Evolutionary conservation across 1,284 basidiomycete species (phyloP).

Genomic region (Irpex lacteus): DNA sequence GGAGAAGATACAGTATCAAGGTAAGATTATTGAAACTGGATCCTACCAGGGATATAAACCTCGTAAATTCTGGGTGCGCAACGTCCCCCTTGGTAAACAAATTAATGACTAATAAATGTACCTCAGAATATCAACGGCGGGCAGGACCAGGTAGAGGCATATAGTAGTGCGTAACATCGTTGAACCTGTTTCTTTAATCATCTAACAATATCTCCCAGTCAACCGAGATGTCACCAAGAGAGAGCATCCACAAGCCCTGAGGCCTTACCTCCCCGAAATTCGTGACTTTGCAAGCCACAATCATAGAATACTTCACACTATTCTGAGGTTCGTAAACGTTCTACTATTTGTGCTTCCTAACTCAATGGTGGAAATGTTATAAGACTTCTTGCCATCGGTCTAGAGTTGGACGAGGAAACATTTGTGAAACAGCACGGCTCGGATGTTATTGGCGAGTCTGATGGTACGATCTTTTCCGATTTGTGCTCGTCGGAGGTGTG

Average conservation of each 20-base stretch:
- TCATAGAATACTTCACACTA: slow-evolving; percentile 48
- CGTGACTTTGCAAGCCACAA: slow-evolving; percentile 48
- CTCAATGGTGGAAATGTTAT: background rate
- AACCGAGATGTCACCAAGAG: slow-evolving; percentile 44
- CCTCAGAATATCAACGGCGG: slow-evolving; percentile 40
- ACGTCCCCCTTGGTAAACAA: too few relatives aligned
- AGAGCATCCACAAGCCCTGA: slow-evolving; percentile 45
- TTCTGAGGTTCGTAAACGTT: slow-evolving; percentile 38
- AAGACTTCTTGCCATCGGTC: slow-evolving; percentile 42
- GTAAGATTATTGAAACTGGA: slow-evolving; percentile 45
- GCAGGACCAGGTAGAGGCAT: slow-evolving; percentile 44
- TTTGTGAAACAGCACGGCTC: slow-evolving; percentile 31
- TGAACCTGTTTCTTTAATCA: background rate
- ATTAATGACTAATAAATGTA: slow-evolving; percentile 20
- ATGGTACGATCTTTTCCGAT: slow-evolving; percentile 16
- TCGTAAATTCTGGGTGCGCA: slow-evolving; percentile 49
- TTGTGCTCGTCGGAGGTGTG: too few relatives aligned
- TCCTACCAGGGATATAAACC: slow-evolving; percentile 62
- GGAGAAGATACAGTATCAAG: slow-evolving; percentile 61
- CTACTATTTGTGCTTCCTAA: background rate
- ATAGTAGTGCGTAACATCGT: slow-evolving; percentile 4
- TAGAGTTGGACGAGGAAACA: slow-evolving; percentile 35
- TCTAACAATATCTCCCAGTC: slow-evolving; percentile 29
- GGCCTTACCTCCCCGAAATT: slow-evolving; percentile 59
- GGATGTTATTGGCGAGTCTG: slow-evolving; percentile 28